Base-by-base conservation (phyloP, 306 rosid genomes). In the Carpinus fangiana region DNA sequence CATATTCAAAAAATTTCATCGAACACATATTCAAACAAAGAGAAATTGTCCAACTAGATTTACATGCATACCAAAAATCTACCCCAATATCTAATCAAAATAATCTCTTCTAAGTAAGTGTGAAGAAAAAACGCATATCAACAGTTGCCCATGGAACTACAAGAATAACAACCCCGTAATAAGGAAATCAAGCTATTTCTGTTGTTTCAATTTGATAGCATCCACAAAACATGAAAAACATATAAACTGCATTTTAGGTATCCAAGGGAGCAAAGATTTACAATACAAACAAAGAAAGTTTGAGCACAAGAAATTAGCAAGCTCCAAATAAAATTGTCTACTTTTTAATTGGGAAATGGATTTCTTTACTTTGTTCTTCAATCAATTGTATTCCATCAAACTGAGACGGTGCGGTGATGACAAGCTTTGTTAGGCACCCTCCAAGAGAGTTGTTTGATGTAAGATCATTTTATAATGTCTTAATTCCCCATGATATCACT, bases 11-110 rank as follows among this genome's bases (percentile, higher is more conserved):
- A 83, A 62, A 62, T 16, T 45, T 75, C 46, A 83, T 74, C 36
- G 82, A 62, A 60, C 41, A 78, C 52, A 76, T 70, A 43, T 76
- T 79, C 71, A 65, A 71, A 83, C 56, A 62, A 66, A 23, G 23
- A 50, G 46, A 57, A 65, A 77, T 48, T 74, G 41, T 20, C 5
- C 66, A 28, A 71, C 53, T 0, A 59, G 48, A 66, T 68, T 75
- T 21, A 72, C 54, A 76, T 67, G 28, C 12, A 12, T n/a, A 61
- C 8, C 7, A 26, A 41, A 66, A 66, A 66, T 18, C 71, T 36
- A 72, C 47, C 46, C 65, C 20, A 34, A 43, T 8, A 76, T 87
- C 84, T 59, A 72, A 81, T 82, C 54, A 81, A 13, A 72, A 13
- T 10, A 69, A 69, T 69, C n/a, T 54, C 43, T 78, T 57, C 70